Percentiles rank a stretch among this genome's conserved stretches.
These are phyloP conservation scores for Hanseniaspora singularis DNA, from an alignment of 805 yeast genomes.

Conservation along the genomic window DNA sequence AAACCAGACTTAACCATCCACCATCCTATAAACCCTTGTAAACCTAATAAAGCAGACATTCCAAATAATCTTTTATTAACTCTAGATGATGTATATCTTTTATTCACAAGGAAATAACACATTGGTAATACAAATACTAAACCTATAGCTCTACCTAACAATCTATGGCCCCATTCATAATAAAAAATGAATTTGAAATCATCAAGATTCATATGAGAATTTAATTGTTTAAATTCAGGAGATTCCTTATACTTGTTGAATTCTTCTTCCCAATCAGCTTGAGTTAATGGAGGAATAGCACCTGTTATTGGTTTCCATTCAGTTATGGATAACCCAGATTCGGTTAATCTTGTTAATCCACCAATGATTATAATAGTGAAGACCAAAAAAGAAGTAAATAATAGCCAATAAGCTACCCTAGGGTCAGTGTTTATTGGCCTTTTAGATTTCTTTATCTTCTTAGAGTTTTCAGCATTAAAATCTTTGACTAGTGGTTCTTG, in stretches of 20 bases:
- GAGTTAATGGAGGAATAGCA: conserved; percentile 71
- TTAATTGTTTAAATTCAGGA: conserved; percentile 83
- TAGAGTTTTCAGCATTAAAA: conserved; percentile 5
- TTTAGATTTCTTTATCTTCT: conserved; percentile 18
- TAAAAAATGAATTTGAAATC: conserved; percentile 89
- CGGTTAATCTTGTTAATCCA: conserved; percentile 89
- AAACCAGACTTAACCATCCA: conserved; percentile 99
- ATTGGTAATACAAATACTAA: conserved; percentile 74
- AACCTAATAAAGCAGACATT: conserved; percentile 64
- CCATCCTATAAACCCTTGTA: conserved; percentile 97
- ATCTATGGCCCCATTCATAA: conserved; percentile 96
- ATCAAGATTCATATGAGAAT: conserved; percentile 69
- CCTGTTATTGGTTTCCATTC: conserved; percentile 99
- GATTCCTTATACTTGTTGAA: conserved; percentile 68
- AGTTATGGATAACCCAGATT: conserved; percentile 88
- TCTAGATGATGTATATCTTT: conserved; percentile 52
- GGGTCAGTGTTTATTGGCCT: conserved; percentile 36
- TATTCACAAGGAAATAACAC: conserved; percentile 51
- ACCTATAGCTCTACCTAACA: conserved; percentile 88
- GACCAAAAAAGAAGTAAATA: conserved; percentile 76
- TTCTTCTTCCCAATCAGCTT: conserved; percentile 76
- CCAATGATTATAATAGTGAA: conserved; percentile 95
- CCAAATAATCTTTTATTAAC: conserved; percentile 59
- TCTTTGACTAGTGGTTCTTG: conserved; percentile 1
- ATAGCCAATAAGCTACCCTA: conserved; percentile 72